These are phyloP conservation scores for Limnanthes douglasii DNA, from an alignment of 345 rosid species.

Conservation along the genomic window DNA sequence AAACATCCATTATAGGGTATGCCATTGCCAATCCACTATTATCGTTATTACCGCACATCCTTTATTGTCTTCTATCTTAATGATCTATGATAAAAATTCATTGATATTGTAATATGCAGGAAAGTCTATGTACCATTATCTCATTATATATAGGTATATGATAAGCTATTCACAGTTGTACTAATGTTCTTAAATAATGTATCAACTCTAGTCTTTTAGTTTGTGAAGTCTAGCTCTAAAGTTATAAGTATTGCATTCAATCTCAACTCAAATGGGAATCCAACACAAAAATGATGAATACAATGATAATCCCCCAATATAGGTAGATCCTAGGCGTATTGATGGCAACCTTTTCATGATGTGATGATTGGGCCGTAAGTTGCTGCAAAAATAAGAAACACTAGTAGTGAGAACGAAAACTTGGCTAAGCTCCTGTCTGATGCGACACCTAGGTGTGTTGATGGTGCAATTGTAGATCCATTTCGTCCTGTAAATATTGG, in stretches of 20 bases:
- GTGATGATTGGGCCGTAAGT: constrained; percentile 28
- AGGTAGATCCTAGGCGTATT: background rate
- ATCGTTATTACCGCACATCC: too few species aligned
- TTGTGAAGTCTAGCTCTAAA: background rate
- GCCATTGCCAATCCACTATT: too few species aligned
- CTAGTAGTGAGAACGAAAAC: constrained; percentile 33
- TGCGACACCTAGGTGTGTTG: constrained; percentile 29
- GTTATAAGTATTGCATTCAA: constrained; percentile 4
- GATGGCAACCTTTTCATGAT: constrained; percentile 12
- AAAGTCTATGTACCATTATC: too few species aligned
- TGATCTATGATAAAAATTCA: too few species aligned
- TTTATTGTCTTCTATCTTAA: too few species aligned
- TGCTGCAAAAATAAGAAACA: constrained; percentile 34
- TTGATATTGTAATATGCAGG: too few species aligned
- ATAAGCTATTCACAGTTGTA: too few species aligned
- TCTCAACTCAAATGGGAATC: constrained; percentile 7
- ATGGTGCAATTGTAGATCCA: constrained; percentile 55
- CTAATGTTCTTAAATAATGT: background rate
- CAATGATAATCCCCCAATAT: background rate
- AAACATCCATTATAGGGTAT: too few species aligned
- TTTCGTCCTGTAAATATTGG: constrained; percentile 20
- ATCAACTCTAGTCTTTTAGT: constrained; percentile 6
- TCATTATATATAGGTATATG: too few species aligned
- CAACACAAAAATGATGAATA: constrained; percentile 1
- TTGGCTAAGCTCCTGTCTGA: constrained; percentile 42